A percentile compares a stretch with the other conserved stretches of the same genome.
Conservation (phyloP, 2,329 filamentous ascomycete species). For the Didymosphaeria variabile region DNA sequence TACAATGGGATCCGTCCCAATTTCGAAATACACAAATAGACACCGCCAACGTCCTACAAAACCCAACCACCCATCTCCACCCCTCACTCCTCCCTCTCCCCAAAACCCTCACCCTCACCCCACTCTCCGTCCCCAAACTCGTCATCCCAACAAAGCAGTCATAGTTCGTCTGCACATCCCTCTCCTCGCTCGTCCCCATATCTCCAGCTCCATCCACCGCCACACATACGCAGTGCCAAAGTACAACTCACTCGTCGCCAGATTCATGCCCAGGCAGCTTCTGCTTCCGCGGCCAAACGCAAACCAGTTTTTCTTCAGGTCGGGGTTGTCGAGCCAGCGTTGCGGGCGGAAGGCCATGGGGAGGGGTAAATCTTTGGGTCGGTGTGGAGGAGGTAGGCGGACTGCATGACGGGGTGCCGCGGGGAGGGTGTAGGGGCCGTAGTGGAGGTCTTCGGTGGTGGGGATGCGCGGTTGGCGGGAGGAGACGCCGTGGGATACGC, state of each 20-base stretch:
- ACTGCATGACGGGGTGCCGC: too few species aligned
- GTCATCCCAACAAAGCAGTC: slow-evolving; percentile 26
- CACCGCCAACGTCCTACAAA: too few species aligned
- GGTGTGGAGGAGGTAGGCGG: too few species aligned
- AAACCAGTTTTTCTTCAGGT: slow-evolving; percentile 16
- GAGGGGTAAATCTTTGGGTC: slow-evolving; percentile 33
- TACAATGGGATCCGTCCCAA: too few species aligned
- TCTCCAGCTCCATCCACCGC: slow-evolving; percentile 18
- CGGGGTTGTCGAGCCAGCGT: slow-evolving; percentile 37
- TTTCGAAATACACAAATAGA: too few species aligned
- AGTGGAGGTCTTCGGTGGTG: too few species aligned
- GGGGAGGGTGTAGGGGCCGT: too few species aligned
- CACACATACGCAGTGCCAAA: slow-evolving; percentile 19
- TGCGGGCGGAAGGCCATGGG: slow-evolving; percentile 33
- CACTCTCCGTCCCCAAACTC: slow-evolving; percentile 20
- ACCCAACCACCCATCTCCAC: too few species aligned
- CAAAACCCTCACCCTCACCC: slow-evolving; percentile 18
- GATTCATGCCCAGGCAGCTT: slow-evolving; percentile 26
- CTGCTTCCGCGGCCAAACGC: slow-evolving; percentile 23
- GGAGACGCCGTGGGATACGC: too few species aligned
- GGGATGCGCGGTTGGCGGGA: too few species aligned
- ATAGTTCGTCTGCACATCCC: slow-evolving; percentile 24
- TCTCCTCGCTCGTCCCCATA: slow-evolving; percentile 22
- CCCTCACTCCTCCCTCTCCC: neutral
- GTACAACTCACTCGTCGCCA: slow-evolving; percentile 24